Base-by-base conservation (phyloP, 257 asterid species). In the Voacanga thouarsii region DNA sequence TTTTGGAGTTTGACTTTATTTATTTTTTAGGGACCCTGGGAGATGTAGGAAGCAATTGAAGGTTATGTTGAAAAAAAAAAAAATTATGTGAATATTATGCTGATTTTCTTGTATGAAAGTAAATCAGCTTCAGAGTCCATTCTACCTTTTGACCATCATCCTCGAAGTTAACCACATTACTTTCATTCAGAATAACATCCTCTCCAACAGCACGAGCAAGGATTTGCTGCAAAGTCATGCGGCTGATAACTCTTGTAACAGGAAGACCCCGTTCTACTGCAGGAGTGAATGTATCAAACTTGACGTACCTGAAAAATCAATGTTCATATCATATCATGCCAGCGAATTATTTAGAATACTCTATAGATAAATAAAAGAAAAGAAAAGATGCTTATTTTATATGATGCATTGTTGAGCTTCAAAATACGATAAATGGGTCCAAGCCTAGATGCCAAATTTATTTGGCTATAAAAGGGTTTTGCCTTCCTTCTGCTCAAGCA, bases 251-350 rank as follows among this genome's bases (percentile, higher is more conserved):
- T 83, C 99, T 85, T 8, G 99, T 92, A 7, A 96, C 99, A 0
- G 99, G 98, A 82, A 96, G 97, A 8, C 99, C 98, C 49, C 89
- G 82, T 82, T 93, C 98, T 7, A 78, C 96, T 75, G 97, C 98
- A 67, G 99, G 99, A 79, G 97, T 93, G 89, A 96, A 96, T 8
- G 97, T 96, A 80, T 96, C 99, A 82, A 96, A 96, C 92, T 96
- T 96, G 83, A 87, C 85, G 82, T 90, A 96, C 99, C 98, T 96
- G 94, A 73, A 68, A 71, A 33, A 80, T 82, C 82, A 21, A 82
- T 73, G 82, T 68, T 84, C 47, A 60, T n/a, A 85, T 85, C 86
- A 86, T 79, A 78, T 69, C 70, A 63, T 24, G 82, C 78, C 60
- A 56, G 50, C 15, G 11, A 80, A 39, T 18, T 12, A 65, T 33